These are phyloP conservation scores for Ampelocalamus luodianensis DNA, from an alignment of 176 grass and related monocot genomes.

Conservation along the genomic window DNA sequence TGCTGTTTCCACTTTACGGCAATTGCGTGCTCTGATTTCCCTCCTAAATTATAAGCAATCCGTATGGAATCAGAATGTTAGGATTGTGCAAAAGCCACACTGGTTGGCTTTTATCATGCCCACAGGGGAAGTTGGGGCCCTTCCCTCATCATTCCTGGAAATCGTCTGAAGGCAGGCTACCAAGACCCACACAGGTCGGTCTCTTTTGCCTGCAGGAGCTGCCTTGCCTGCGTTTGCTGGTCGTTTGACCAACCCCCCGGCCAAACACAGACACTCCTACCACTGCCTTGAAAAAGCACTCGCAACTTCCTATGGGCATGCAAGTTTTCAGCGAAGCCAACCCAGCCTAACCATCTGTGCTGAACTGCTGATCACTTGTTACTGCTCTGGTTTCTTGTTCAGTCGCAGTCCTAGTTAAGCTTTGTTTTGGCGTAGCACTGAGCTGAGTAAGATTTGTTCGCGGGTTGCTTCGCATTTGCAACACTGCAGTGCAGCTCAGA, in stretches of 20 bases:
- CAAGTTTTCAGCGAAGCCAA: constrained; percentile 35
- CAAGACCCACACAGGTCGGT: constrained; percentile 31
- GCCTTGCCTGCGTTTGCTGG: constrained; percentile 26
- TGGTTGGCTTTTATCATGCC: constrained; percentile 55
- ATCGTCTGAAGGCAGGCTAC: constrained; percentile 48
- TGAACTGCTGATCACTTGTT: background rate
- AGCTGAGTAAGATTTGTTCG: background rate
- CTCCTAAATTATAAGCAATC: constrained; percentile 39
- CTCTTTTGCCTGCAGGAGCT: constrained; percentile 47
- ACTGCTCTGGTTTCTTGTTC: background rate
- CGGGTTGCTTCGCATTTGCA: constrained; percentile 38
- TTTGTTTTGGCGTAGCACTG: background rate
- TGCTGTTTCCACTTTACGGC: constrained; percentile 31
- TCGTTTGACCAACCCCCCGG: constrained; percentile 42
- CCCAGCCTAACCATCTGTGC: background rate
- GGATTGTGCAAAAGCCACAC: constrained; percentile 49
- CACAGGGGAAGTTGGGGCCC: constrained; percentile 29
- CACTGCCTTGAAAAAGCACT: background rate
- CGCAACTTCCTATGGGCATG: constrained; percentile 22
- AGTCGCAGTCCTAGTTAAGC: background rate
- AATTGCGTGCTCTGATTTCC: constrained; percentile 48
- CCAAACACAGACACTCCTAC: background rate
- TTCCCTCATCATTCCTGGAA: constrained; percentile 56
- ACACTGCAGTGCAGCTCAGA: constrained; percentile 49
- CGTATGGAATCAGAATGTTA: constrained; percentile 47